Evolutionary conservation across 2,329 filamentous ascomycete species (phyloP).

Genomic region (Thyridium curvatum): DNA sequence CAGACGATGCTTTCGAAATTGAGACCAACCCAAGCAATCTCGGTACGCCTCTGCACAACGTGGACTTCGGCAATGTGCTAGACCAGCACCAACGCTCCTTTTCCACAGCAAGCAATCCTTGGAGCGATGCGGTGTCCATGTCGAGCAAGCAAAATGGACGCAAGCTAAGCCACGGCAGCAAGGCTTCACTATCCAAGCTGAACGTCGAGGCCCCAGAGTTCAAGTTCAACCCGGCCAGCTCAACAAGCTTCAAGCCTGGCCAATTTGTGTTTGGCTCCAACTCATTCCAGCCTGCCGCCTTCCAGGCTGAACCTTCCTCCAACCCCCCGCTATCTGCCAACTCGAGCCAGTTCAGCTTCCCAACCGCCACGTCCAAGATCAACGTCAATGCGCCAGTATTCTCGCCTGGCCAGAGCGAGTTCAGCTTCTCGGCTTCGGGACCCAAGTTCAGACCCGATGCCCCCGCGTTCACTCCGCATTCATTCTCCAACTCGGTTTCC

Average conservation of each 20-base stretch:
- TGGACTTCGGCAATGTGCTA: constrained; percentile 38
- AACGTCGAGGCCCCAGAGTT: constrained; percentile 90
- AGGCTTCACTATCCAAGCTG: constrained; percentile 68
- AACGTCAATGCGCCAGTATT: constrained; percentile 67
- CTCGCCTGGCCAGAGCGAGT: constrained; percentile 57
- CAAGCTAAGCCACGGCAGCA: constrained; percentile 56
- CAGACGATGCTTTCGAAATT: constrained; percentile 57
- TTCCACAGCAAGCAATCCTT: constrained; percentile 56
- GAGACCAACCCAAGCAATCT: constrained; percentile 70
- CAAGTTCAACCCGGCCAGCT: constrained; percentile 58
- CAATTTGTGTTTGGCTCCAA: constrained; percentile 43
- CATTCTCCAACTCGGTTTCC: constrained; percentile 39
- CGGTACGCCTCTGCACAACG: constrained; percentile 53
- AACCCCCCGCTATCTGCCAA: constrained; percentile 24
- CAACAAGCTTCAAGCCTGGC: constrained; percentile 38
- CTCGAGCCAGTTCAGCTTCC: constrained; percentile 34
- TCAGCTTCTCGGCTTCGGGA: constrained; percentile 61
- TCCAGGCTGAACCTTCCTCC: constrained; percentile 30
- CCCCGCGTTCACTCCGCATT: constrained; percentile 64
- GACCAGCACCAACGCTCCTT: constrained; percentile 47
- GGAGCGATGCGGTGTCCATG: constrained; percentile 45
- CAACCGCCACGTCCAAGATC: constrained; percentile 44
- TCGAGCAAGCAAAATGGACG: constrained; percentile 28
- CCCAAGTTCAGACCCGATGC: constrained; percentile 72
- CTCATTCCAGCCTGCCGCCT: constrained; percentile 41